Base-by-base conservation (phyloP, 441 rosid genomes). In the Pelargonium australe region DNA sequence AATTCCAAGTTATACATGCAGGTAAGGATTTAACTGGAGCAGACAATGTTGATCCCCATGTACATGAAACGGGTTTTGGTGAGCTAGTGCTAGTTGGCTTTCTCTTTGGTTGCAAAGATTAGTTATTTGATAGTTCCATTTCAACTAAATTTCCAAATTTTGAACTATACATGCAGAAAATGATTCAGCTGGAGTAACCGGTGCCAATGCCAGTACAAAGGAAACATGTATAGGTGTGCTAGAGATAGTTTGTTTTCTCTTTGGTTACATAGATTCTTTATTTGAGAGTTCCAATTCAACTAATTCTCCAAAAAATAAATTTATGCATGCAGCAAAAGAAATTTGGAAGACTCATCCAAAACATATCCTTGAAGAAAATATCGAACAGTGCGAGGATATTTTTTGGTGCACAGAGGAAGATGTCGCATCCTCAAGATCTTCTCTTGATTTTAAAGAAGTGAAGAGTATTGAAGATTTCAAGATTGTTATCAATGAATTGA, bases 401-500 rank as follows among this genome's bases (percentile, higher is more conserved):
- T 9, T 45, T 45, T 10, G 1, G n/a, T 45, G 12, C 13, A 45
- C 51, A 2, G 2, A 45, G 12, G 51, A 45, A 45, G 51, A 13
- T 13, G 51, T 47, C 14, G 2, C 12, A 10, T 10, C 55, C 12
- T 47, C 55, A 12, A 47, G 55, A 47, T 47, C 5, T 2, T n/a
- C 55, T 47, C 4, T n/a, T 12, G 14, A 47, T 10, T 47, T 47
- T 47, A n/a, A 47, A 47, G 14, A 47, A 47, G 55, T 47, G 11
- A 11, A 47, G 13, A 47, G 55, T n/a, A 47, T 47, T 47, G 55
- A 11, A 11, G 55, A 58, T 43, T 68, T 68, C 31, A 44, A 17
- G 5, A 40, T 68, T 55, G 43, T 57, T 14, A 63, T 65, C 7
- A 63, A 70, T 7, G 68, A 58, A n/a, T 55, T 70, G 1, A 12